A percentile compares a stretch with the other conserved stretches of the same genome.
These are phyloP conservation scores for Adansonia rubrostipa DNA, from an alignment of 441 rosid genomes.

Conservation along the genomic window DNA sequence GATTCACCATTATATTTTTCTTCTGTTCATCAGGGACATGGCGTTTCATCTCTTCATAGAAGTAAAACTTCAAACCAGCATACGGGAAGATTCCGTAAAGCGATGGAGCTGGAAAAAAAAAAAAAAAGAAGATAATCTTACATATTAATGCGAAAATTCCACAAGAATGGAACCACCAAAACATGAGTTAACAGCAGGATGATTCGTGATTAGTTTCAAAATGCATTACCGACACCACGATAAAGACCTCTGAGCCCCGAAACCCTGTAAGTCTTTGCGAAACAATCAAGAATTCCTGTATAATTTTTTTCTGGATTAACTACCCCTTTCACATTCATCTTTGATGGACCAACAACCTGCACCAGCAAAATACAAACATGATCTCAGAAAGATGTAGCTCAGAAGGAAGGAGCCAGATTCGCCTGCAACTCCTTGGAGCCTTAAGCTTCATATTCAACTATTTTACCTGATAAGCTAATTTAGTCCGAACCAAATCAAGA, in stretches of 20 bases:
- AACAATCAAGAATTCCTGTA: slow-evolving; percentile 78
- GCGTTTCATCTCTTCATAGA: slow-evolving; percentile 93
- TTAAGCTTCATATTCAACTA: slow-evolving; percentile 5
- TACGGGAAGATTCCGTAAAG: slow-evolving; percentile 94
- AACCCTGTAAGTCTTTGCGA: slow-evolving; percentile 66
- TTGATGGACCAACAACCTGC: slow-evolving; percentile 73
- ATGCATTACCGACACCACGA: slow-evolving; percentile 80
- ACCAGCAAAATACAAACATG: slow-evolving; percentile 28
- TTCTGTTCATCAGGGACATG: slow-evolving; percentile 76
- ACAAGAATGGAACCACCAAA: slow-evolving; percentile 21
- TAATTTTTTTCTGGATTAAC: slow-evolving; percentile 51
- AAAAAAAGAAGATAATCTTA: neutral
- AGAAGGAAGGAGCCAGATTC: neutral
- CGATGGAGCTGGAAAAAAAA: slow-evolving; percentile 72
- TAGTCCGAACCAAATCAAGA: slow-evolving; percentile 84
- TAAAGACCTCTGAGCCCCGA: slow-evolving; percentile 80
- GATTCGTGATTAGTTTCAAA: slow-evolving; percentile 12
- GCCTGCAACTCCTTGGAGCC: neutral
- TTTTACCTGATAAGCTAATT: slow-evolving; percentile 86
- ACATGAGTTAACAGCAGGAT: slow-evolving; percentile 11
- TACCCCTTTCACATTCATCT: slow-evolving; percentile 39
- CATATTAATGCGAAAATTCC: slow-evolving; percentile 26
- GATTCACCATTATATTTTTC: slow-evolving; percentile 71
- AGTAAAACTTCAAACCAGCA: slow-evolving; percentile 94
- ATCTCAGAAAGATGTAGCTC: neutral